A percentile compares a stretch with the other conserved stretches of the same genome.
These are phyloP conservation scores for Blastocystis sp. DNA, from an alignment of 352 stramenopile genomes.

Conservation along the genomic window DNA sequence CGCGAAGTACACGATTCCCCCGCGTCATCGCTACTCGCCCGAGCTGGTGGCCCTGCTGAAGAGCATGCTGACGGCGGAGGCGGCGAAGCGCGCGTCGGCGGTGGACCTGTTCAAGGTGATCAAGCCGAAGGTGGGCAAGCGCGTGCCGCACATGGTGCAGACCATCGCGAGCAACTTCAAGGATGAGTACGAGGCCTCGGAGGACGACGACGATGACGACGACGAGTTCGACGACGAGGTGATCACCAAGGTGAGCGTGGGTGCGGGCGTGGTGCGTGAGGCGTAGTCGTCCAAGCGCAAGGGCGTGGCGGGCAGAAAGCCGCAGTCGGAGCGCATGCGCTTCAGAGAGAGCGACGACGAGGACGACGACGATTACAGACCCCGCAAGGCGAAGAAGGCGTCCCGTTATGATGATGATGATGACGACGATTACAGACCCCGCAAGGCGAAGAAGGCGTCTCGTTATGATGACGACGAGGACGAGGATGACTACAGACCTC, in stretches of 20 bases:
- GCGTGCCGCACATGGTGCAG: conserved; percentile 12
- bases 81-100: conserved; percentile 84
- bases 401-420: conserved; percentile 31
- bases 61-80: conserved; percentile 85
- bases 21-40: conserved; percentile 83
- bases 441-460: conserved; percentile 25
- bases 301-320: background rate
- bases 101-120: conserved; percentile 82
- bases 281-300: conserved; percentile 8
- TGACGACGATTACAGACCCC: conserved; percentile 2
- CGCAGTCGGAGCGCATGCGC: conserved; percentile 29
- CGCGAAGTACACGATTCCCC: conserved; percentile 86
- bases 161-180: conserved; percentile 16
- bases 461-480: background rate
- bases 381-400: conserved; percentile 11
- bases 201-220: conserved; percentile 2
- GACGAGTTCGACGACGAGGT: conserved; percentile 46
- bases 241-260: conserved; percentile 19
- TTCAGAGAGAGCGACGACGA: conserved; percentile 41
- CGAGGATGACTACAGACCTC: too few species aligned
- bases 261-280: background rate
- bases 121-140: conserved; percentile 58
- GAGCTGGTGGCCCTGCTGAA: conserved; percentile 84
- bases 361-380: conserved; percentile 14
- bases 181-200: conserved; percentile 4